phyloP scores from a whole-genome alignment of 1,284 basidiomycete species.

The Phaffia rhodozyma region DNA sequence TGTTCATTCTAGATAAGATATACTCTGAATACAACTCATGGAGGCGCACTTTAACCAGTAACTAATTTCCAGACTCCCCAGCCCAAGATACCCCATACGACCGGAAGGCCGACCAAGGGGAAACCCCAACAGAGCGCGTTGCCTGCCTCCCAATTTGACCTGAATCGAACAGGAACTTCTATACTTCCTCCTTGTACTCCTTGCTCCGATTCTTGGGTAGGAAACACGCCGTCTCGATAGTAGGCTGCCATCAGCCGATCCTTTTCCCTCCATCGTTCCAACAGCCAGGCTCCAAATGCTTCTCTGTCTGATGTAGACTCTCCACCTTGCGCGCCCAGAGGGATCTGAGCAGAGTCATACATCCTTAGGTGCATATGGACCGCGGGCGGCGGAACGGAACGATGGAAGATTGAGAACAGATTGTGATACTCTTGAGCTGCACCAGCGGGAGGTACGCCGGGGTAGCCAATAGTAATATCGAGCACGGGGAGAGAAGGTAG shows the following conservation, averaged over 20 bases:
- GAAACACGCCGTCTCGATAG: constrained; percentile 28
- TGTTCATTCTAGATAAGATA: no score
- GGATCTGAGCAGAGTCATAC: constrained; percentile 41
- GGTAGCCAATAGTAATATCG: constrained; percentile 83
- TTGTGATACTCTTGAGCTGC: constrained; percentile 44
- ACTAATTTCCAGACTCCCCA: no score
- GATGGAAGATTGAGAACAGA: constrained; percentile 73
- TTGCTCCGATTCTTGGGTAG: not conserved
- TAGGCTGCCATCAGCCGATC: constrained; percentile 59
- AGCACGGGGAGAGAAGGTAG: constrained; percentile 55
- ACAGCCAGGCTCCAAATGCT: constrained; percentile 71
- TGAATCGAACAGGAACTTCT: not conserved
- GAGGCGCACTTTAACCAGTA: no score
- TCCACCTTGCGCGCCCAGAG: not conserved
- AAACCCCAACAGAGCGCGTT: no score
- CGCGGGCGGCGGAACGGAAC: constrained; percentile 66
- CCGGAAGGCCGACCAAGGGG: no score
- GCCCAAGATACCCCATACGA: no score
- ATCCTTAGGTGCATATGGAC: constrained; percentile 76
- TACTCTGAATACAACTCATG: no score
- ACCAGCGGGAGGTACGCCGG: constrained; percentile 47
- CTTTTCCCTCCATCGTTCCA: constrained; percentile 69
- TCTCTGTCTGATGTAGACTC: constrained; percentile 39
- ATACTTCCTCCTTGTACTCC: not conserved
- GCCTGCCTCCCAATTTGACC: not conserved